These are phyloP conservation scores for Sicyos baderoa DNA, from an alignment of 306 rosid species.

Conservation along the genomic window DNA sequence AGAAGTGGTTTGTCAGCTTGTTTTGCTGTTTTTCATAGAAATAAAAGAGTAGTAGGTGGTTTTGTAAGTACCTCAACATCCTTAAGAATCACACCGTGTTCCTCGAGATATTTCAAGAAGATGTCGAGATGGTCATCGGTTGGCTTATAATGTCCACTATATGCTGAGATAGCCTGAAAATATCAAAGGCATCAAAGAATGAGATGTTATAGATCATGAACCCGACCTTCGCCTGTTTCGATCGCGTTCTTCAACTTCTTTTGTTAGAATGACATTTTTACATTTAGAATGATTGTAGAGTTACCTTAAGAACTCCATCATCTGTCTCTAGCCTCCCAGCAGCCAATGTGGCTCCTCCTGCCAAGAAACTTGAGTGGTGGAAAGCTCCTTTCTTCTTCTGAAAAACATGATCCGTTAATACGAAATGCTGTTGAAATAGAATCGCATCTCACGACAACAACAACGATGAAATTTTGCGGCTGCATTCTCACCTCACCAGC, in stretches of 20 bases:
- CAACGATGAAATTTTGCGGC: neutral
- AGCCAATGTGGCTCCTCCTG: slow-evolving; percentile 84
- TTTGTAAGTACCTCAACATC: slow-evolving; percentile 57
- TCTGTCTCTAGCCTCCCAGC: slow-evolving; percentile 80
- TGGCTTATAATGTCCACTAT: slow-evolving; percentile 95
- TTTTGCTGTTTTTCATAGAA: neutral
- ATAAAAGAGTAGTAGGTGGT: neutral
- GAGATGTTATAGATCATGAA: neutral
- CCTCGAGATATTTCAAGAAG: slow-evolving; percentile 55
- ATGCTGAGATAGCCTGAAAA: slow-evolving; percentile 78
- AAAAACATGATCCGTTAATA: neutral
- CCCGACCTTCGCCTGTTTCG: neutral
- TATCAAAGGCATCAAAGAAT: slow-evolving; percentile 17
- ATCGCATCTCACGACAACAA: neutral
- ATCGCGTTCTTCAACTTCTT: neutral
- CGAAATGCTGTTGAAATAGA: neutral
- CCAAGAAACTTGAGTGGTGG: slow-evolving; percentile 92
- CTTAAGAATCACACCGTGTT: slow-evolving; percentile 57
- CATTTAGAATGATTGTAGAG: neutral
- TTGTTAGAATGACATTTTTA: neutral
- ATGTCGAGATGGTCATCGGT: slow-evolving; percentile 58
- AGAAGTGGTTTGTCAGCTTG: neutral
- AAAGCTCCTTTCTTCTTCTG: slow-evolving; percentile 86
- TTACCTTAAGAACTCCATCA: slow-evolving; percentile 69
- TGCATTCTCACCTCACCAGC: slow-evolving; percentile 66